Evolutionary conservation across 202 grass and related monocot species (phyloP).

Genomic region (Carex sylvatica): DNA sequence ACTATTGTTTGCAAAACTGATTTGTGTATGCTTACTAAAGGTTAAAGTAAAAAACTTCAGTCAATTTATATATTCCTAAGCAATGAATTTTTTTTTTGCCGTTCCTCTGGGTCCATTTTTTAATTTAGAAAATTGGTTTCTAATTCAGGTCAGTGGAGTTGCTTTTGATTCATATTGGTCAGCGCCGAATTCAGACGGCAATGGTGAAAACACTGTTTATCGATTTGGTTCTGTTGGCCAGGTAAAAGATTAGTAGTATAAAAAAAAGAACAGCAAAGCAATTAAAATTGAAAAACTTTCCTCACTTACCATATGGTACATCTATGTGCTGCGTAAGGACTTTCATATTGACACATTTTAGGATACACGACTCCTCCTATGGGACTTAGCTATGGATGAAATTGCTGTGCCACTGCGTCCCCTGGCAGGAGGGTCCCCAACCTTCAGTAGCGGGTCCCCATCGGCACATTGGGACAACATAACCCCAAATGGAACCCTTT

Average conservation of each 20-base stretch:
- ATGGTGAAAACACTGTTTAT: conserved; percentile 79
- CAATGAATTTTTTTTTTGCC: conserved; percentile 17
- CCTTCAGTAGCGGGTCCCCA: conserved; percentile 71
- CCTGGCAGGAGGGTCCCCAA: conserved; percentile 62
- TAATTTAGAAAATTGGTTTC: conserved; percentile 31
- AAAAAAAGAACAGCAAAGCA: not conserved
- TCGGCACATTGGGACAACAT: conserved; percentile 81
- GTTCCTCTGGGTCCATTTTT: conserved; percentile 14
- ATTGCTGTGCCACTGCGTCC: conserved; percentile 66
- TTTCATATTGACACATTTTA: conserved; percentile 28
- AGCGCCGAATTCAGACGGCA: conserved; percentile 67
- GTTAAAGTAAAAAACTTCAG: not conserved
- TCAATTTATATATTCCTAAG: conserved; percentile 1
- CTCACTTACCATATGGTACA: not conserved
- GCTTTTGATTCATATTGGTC: conserved; percentile 94
- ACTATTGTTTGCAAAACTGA: conserved; percentile 3
- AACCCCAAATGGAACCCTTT: conserved; percentile 63
- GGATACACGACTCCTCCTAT: conserved; percentile 88
- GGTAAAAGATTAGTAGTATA: conserved; percentile 40
- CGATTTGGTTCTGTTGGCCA: conserved; percentile 92
- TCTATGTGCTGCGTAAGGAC: not conserved
- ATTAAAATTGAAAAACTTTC: not conserved
- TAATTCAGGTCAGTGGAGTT: conserved; percentile 86
- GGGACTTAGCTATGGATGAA: conserved; percentile 85
- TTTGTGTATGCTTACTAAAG: conserved; percentile 17